Base-by-base conservation (phyloP, 257 asterid genomes). In the Fraxinus cuspidata region DNA sequence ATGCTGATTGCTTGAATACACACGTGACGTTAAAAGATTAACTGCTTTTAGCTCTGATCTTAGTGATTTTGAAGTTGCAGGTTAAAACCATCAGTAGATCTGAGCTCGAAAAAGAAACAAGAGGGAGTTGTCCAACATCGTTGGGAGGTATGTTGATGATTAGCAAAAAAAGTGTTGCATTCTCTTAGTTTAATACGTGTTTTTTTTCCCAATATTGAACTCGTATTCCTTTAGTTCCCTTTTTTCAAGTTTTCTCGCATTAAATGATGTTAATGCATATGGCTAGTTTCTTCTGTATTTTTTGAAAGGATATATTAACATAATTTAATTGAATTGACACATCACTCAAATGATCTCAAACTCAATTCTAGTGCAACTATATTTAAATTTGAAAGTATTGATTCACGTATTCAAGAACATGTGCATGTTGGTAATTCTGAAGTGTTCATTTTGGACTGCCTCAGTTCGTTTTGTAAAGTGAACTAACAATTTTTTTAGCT, bases 61-160 rank as follows among this genome's bases (percentile, higher is more conserved):
- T 72, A 64, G n/a, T 60, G 37, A 68, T 80, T 81, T 65, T 78
- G 71, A 79, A 27, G 71, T 47, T 82, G 82, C 93, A 94, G 98
- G 81, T 88, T 95, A 81, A 93, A 91, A 85, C 85, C 94, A 49
- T 81, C 84, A n/a, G 80, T 77, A 72, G 87, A 86, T 76, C 74
- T 72, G 56, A 87, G 85, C 88, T 83, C 81, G 77, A 90, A 84
- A 89, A 95, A 79, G 88, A 89, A 86, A 83, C 93, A 77, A 64
- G 93, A 85, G 77, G 90, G 81, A 78, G 84, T 73, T 78, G 81
- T 70, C 71, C 86, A 82, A 64, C 88, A 84, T 18, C 88, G 77
- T 28, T 79, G 86, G 81, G 94, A 90, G 94, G 98, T 92, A 81
- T 63, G 77, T 79, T 75, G 75, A 60, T 79, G 80, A 32, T 68